Base-by-base conservation (phyloP, 2,329 filamentous ascomycete species). In the Ophiostoma angusticollis region DNA sequence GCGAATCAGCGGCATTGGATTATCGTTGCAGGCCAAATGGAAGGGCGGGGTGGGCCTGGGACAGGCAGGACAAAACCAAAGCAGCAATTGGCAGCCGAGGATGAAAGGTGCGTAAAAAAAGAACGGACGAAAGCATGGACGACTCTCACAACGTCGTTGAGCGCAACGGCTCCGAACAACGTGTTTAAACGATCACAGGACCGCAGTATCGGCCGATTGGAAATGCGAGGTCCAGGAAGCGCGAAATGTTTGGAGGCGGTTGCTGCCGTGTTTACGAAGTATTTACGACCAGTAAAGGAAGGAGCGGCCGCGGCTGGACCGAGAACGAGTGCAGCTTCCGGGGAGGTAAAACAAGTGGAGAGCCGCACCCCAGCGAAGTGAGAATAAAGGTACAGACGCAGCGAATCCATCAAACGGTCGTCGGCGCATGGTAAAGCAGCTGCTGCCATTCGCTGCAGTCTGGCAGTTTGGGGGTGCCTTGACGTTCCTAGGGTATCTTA, bases 1-100 rank as follows among this genome's bases (percentile, higher is more conserved):
- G 35, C 50, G 46, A 52, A 52, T 52, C 50, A 52, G 47, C 39
- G 23, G 29, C 13, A n/a, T 35, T 44, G 44, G 45, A 52, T 52
- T 52, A 52, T 50, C 47, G 39, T 43, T 43, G 30, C 33, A 38
- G 31, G 27, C 22, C 32, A 33, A 32, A 27, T 35, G 45, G 28
- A 18, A 13, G 33, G 21, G 33, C 37, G 13, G 23, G 34, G 35
- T 23, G 31, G 24, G 23, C 22, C 16, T 39, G 40, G 40, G 16
- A 37, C 38, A 24, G 25, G 40, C 40, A 27, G 7, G 13, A 28
- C 9, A 9, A n/a, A n/a, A 29, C 31, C 27, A 35, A 35, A 35
- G 16, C 21, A 35, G 38, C 40, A 39, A 42, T 32, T 35, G 40
- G 23, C 40, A 36, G 40, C 39, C 36, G 40, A 29, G 16, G 31